phyloP scores from a whole-genome alignment of 305 asterid genomes.

The Caryopteris hybrid region DNA sequence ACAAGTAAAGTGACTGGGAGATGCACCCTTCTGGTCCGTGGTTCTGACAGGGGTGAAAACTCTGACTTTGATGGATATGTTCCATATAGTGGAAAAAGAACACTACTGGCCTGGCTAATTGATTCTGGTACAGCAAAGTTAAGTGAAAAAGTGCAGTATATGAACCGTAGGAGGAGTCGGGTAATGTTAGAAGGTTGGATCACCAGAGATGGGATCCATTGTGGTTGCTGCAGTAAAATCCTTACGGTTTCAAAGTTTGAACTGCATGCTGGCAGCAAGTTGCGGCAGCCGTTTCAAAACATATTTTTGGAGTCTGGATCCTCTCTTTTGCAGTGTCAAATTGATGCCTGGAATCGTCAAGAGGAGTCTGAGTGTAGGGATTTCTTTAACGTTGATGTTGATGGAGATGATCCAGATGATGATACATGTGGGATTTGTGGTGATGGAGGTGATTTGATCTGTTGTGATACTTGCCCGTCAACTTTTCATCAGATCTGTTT shows the following conservation, averaged over 20 bases:
- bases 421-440: conserved; percentile 93
- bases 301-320: conserved; percentile 78
- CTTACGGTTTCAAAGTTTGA: conserved; percentile 90
- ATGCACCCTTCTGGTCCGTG: conserved; percentile 81
- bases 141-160: conserved; percentile 84
- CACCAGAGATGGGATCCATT: conserved; percentile 90
- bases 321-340: conserved; percentile 84
- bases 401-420: conserved; percentile 89
- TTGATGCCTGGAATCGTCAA: conserved; percentile 93
- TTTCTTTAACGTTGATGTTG: conserved; percentile 52
- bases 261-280: conserved; percentile 96
- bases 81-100: conserved; percentile 79
- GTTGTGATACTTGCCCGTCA: conserved; percentile 98
- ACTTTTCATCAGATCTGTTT: conserved; percentile 92
- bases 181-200: conserved; percentile 95
- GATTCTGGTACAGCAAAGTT: conserved; percentile 62
- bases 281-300: conserved; percentile 85
- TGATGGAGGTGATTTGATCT: conserved; percentile 96
- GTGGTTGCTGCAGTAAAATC: conserved; percentile 97
- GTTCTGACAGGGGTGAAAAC: conserved; percentile 52
- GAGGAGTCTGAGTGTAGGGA: conserved; percentile 52
- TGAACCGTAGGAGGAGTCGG: conserved; percentile 70
- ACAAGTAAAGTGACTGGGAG: conserved; percentile 66
- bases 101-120: conserved; percentile 83
- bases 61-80: conserved; percentile 65